Conservation (phyloP, 2,329 filamentous ascomycete genomes). For the Coleophoma cylindrospora region DNA sequence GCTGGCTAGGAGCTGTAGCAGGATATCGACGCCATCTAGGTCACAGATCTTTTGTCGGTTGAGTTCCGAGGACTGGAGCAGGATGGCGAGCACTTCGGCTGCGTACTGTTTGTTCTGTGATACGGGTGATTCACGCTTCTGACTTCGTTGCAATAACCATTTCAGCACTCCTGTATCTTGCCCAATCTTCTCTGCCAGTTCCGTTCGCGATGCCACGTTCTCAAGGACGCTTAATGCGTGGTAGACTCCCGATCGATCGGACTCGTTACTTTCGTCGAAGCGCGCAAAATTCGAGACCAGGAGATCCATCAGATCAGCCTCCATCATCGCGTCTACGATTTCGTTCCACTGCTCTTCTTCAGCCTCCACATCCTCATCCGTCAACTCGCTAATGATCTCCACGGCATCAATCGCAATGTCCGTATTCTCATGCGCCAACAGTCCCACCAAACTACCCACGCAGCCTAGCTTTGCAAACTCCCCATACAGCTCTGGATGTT, state of each 20-base stretch:
- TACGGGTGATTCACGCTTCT: constrained; percentile 61
- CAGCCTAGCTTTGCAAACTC: constrained; percentile 76
- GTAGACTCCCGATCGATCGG: constrained; percentile 82
- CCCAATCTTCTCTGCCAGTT: constrained; percentile 68
- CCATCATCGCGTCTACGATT: constrained; percentile 63
- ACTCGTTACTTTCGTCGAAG: constrained; percentile 69
- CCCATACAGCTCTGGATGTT: constrained; percentile 77
- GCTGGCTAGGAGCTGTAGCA: constrained; percentile 77
- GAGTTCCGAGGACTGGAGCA: constrained; percentile 68
- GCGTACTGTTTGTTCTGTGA: constrained; percentile 94
- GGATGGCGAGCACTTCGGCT: constrained; percentile 84
- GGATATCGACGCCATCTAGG: constrained; percentile 68
- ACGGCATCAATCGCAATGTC: constrained; percentile 92
- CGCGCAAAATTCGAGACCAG: constrained; percentile 74
- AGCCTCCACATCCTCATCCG: constrained; percentile 85
- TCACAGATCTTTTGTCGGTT: constrained; percentile 60
- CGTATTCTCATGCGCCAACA: constrained; percentile 92
- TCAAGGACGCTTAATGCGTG: constrained; percentile 79
- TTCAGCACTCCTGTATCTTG: constrained; percentile 61
- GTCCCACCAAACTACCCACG: constrained; percentile 66
- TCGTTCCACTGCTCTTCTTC: constrained; percentile 75
- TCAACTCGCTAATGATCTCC: constrained; percentile 85
- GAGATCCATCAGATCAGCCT: constrained; percentile 68
- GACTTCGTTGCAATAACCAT: constrained; percentile 75
- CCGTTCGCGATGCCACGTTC: constrained; percentile 70